Conservation (phyloP, 306 rosid species). For the Rosa persica region DNA sequence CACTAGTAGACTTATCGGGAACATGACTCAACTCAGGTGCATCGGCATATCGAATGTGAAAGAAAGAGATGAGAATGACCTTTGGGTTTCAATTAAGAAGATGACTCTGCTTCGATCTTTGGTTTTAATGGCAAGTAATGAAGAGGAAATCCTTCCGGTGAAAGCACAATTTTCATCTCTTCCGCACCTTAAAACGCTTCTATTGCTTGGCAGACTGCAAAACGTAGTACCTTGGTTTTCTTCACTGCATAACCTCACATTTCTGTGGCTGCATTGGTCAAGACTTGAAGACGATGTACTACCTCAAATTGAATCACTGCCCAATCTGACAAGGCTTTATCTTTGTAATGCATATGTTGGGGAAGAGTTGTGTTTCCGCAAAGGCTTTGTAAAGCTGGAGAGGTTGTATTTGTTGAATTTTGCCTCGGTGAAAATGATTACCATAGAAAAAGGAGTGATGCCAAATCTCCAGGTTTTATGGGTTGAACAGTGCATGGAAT, state of each 20-base stretch:
- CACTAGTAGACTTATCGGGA: no score
- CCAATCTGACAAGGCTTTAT: neutral
- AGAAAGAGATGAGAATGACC: no score
- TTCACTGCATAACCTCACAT: no score
- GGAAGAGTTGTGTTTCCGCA: neutral
- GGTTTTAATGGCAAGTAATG: neutral
- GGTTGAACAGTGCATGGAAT: neutral
- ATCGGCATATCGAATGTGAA: no score
- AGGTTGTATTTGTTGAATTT: rapidly evolving
- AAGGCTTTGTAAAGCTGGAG: neutral
- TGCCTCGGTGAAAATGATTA: neutral
- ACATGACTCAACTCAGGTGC: no score
- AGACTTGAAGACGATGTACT: no score
- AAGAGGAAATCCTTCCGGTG: neutral
- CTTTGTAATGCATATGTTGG: neutral
- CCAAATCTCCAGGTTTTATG: neutral
- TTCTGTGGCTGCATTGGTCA: no score
- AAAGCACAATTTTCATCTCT: constrained; percentile 4
- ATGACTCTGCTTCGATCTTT: no score
- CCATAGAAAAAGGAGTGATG: constrained; percentile 4
- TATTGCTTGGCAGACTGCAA: no score
- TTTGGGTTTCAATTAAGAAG: no score
- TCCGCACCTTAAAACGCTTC: neutral
- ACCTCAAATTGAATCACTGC: neutral
- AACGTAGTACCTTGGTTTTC: no score